A percentile compares a stretch with the other conserved stretches of the same genome.
phyloP scores from a whole-genome alignment of 2,329 filamentous ascomycete genomes.

The Pestalotiopsis sp. region DNA sequence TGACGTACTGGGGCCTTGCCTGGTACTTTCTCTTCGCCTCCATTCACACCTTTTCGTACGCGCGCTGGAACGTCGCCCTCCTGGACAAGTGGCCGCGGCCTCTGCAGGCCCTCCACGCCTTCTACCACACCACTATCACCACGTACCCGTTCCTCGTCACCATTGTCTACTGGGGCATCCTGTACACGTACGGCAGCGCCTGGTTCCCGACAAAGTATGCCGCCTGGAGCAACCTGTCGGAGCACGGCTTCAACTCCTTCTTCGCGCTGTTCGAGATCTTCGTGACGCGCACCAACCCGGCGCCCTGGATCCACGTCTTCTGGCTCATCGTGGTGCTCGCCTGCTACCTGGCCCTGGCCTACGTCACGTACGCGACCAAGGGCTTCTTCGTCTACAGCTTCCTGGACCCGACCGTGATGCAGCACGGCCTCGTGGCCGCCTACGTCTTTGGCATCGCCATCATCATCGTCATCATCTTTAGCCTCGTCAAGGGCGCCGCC shows the following conservation, averaged over 20 bases:
- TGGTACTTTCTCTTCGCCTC: slow-evolving; percentile 76
- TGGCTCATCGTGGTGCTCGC: slow-evolving; percentile 71
- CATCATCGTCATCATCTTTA: slow-evolving; percentile 46
- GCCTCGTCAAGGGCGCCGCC: slow-evolving; percentile 41
- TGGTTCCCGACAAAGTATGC: slow-evolving; percentile 55
- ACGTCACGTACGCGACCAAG: slow-evolving; percentile 69
- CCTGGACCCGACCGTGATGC: slow-evolving; percentile 61
- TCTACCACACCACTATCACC: slow-evolving; percentile 65
- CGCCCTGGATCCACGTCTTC: slow-evolving; percentile 64
- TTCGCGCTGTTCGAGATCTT: slow-evolving; percentile 79
- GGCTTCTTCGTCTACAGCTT: slow-evolving; percentile 80
- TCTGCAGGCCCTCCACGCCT: slow-evolving; percentile 65
- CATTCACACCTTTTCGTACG: slow-evolving; percentile 71
- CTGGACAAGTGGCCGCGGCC: slow-evolving; percentile 62
- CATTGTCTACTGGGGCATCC: slow-evolving; percentile 69
- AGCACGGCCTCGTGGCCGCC: slow-evolving; percentile 60
- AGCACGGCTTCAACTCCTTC: slow-evolving; percentile 73
- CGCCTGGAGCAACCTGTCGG: slow-evolving; percentile 69
- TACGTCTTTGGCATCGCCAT: slow-evolving; percentile 57
- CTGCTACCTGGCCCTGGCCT: slow-evolving; percentile 74
- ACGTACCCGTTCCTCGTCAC: slow-evolving; percentile 71
- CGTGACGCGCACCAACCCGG: slow-evolving; percentile 64
- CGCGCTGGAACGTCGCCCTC: slow-evolving; percentile 52
- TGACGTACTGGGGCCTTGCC: slow-evolving; percentile 80
- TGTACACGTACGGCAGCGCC: slow-evolving; percentile 69